These are phyloP conservation scores for Kwoniella dejecticola DNA, from an alignment of 768 basidiomycete genomes.

Conservation along the genomic window DNA sequence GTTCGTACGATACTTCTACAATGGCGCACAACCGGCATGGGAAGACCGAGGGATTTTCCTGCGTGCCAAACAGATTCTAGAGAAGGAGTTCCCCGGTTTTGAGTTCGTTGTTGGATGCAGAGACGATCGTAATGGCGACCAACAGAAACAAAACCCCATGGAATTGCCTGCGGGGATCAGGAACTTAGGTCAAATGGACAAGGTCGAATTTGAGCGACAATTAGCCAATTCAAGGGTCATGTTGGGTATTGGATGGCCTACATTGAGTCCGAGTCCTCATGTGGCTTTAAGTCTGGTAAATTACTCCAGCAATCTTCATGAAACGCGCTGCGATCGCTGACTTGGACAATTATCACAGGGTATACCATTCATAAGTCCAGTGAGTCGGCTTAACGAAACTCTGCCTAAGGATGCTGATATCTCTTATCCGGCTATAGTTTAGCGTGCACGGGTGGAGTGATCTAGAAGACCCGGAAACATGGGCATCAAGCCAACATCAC, in stretches of 20 bases:
- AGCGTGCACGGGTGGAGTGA: constrained; percentile 6
- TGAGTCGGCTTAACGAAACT: not conserved
- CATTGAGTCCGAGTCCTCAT: constrained; percentile 35
- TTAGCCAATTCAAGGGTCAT: constrained; percentile 28
- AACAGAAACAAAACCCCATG: constrained; percentile 16
- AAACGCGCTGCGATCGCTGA: not conserved
- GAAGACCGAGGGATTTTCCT: constrained; percentile 20
- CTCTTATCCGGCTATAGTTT: not conserved
- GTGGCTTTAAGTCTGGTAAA: constrained; percentile 28
- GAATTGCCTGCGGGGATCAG: constrained; percentile 16
- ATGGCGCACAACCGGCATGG: constrained; percentile 23
- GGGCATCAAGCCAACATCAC: constrained; percentile 18
- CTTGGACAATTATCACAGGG: constrained; percentile 11
- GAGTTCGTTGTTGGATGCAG: constrained; percentile 27
- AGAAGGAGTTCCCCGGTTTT: constrained; percentile 21
- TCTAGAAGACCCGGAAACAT: constrained; percentile 13
- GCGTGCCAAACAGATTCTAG: constrained; percentile 14
- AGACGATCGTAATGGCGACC: constrained; percentile 21
- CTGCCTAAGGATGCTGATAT: not conserved
- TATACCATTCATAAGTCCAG: constrained; percentile 28
- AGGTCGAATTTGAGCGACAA: constrained; percentile 21
- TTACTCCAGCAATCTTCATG: constrained; percentile 6
- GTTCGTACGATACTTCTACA: constrained; percentile 27
- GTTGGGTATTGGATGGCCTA: constrained; percentile 41
- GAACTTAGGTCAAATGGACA: constrained; percentile 21